These are phyloP conservation scores for Neospermospora avenae DNA, from an alignment of 2,329 filamentous ascomycete species.

Conservation along the genomic window DNA sequence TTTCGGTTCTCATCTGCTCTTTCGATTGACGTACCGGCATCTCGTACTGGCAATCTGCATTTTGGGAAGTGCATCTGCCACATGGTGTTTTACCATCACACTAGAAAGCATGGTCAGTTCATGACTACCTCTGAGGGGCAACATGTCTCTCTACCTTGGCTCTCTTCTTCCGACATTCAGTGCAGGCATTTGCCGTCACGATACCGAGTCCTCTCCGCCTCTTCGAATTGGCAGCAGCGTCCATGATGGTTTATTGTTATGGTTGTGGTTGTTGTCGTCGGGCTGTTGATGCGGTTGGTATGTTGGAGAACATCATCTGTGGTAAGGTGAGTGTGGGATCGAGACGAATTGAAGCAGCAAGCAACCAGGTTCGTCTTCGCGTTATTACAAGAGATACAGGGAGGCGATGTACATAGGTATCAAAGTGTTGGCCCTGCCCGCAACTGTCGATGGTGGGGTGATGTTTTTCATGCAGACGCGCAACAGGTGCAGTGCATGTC, in stretches of 20 bases:
- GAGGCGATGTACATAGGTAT: no score
- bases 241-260: constrained; percentile 8
- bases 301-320: not conserved
- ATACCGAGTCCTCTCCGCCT: constrained; percentile 31
- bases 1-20: constrained; percentile 56
- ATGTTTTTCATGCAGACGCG: not conserved
- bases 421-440: no score
- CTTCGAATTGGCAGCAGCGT: constrained; percentile 25
- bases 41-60: constrained; percentile 57
- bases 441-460: not conserved
- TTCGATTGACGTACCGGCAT: constrained; percentile 62
- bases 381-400: no score
- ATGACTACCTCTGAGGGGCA: not conserved
- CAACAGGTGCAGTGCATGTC: not conserved
- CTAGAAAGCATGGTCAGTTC: constrained; percentile 36
- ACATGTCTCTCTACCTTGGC: constrained; percentile 27
- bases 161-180: constrained; percentile 34
- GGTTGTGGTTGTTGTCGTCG: not conserved
- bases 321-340: not conserved
- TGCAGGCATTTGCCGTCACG: constrained; percentile 34
- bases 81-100: constrained; percentile 55
- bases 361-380: no score
- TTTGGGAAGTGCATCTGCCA: constrained; percentile 52
- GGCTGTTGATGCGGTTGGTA: not conserved
- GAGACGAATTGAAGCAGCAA: no score